These are phyloP conservation scores for Diaporthe caulivora DNA, from an alignment of 2,329 filamentous ascomycete species.

Conservation along the genomic window DNA sequence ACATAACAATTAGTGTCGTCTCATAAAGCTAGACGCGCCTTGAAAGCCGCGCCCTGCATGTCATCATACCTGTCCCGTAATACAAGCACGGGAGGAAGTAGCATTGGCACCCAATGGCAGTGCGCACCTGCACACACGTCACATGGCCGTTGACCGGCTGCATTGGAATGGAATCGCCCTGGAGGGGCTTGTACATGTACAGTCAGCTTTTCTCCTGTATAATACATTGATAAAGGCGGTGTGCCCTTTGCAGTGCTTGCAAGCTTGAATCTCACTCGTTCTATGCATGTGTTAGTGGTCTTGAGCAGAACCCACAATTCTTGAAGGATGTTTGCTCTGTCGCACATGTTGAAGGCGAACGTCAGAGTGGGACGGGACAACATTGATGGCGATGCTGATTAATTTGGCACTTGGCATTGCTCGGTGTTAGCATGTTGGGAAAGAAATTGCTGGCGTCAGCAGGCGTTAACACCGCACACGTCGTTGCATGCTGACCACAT, in stretches of 20 bases:
- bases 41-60: not conserved
- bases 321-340: not conserved
- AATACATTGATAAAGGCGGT: conserved; percentile 6
- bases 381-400: conserved; percentile 10
- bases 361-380: too few species aligned
- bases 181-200: conserved; percentile 27
- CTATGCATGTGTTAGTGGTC: not conserved
- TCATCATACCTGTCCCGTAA: conserved; percentile 1
- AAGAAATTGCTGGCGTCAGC: not conserved
- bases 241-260: not conserved
- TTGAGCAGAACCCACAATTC: not conserved
- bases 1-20: not conserved
- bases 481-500: not conserved
- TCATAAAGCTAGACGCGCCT: not conserved
- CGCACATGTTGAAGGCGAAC: not conserved
- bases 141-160: conserved; percentile 6
- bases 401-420: not conserved
- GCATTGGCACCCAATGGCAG: not conserved
- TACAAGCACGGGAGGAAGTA: not conserved
- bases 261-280: not conserved
- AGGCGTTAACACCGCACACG: not conserved
- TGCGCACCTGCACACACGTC: conserved; percentile 3
- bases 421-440: not conserved
- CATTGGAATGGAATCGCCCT: conserved; percentile 7
- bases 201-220: conserved; percentile 19